These are phyloP conservation scores for Cymbopogon citratus DNA, from an alignment of 176 grass and related monocot genomes.

Conservation along the genomic window DNA sequence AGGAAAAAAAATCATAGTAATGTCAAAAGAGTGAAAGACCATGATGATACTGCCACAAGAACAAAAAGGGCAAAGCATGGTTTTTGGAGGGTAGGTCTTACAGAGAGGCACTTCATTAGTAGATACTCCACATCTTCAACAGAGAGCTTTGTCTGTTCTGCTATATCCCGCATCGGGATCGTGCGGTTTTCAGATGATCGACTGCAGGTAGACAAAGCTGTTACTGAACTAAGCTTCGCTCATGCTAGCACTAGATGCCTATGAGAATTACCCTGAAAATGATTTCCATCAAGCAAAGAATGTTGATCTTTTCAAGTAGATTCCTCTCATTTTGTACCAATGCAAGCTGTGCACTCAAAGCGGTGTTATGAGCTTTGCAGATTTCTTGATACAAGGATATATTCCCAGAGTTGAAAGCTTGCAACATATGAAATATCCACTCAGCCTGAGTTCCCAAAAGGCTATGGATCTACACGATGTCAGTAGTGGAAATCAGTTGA, in stretches of 20 bases:
- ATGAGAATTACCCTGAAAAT: slow-evolving; percentile 66
- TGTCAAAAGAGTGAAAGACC: neutral
- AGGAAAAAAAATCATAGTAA: neutral
- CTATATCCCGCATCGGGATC: slow-evolving; percentile 58
- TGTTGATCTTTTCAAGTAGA: slow-evolving; percentile 86
- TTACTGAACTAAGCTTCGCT: slow-evolving; percentile 16
- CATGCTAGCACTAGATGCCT: neutral
- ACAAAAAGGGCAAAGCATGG: neutral
- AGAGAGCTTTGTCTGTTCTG: slow-evolving; percentile 62
- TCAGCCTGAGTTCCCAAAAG: slow-evolving; percentile 61
- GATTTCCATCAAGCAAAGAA: slow-evolving; percentile 96
- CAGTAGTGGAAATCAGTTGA: neutral
- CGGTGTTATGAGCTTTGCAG: slow-evolving; percentile 50
- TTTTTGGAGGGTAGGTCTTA: slow-evolving; percentile 28
- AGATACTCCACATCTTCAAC: slow-evolving; percentile 79
- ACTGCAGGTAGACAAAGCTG: slow-evolving; percentile 29
- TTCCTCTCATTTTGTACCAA: slow-evolving; percentile 60
- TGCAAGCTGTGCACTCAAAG: slow-evolving; percentile 73
- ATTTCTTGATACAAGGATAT: slow-evolving; percentile 68
- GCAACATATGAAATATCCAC: slow-evolving; percentile 82
- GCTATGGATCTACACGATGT: slow-evolving; percentile 57
- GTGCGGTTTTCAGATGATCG: slow-evolving; percentile 67
- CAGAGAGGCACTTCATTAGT: slow-evolving; percentile 88
- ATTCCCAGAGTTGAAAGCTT: slow-evolving; percentile 80
- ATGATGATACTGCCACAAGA: neutral